Evolutionary conservation across 2,329 filamentous ascomycete species (phyloP), one percentile per base, ranked within the genome.

Genomic region (Ustulina deusta): DNA sequence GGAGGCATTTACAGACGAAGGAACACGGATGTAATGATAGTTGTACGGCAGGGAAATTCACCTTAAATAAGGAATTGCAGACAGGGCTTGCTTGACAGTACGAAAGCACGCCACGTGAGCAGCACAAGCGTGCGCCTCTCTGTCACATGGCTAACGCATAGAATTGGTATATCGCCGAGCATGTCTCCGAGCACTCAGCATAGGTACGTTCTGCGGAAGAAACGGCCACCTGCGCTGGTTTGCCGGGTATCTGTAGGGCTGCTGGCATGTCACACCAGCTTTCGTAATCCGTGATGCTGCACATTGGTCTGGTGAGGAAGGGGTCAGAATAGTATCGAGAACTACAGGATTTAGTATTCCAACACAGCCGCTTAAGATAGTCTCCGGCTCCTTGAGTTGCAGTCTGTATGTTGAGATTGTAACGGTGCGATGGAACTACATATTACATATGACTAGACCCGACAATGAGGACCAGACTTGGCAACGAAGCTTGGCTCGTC

Each of bases 401-500:
- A 17, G 51, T 13, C 40, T 34, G 34, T 49, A 42, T 40, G 59
- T 57, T 54, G 65, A 49, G 51, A 49, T 56, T 62, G 52, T 40
- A 29, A 51, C 42, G 56, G 42, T 63, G 57, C 48, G 61, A 52
- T 60, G 61, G 25, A 38, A 57, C 36, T 38, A n/a, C 54, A 22
- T 32, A 60, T n/a, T n/a, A n/a, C n/a, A n/a, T 15, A 58, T 56
- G 57, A 57, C 63, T 51, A 59, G 71, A 69, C 73, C 72, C 71
- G 65, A 63, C 61, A 42, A 71, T 69, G 70, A 70, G 72, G 73
- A 72, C 59, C 71, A 72, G 67, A 73, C 72, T 75, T 75, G 73
- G 73, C 71, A 73, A 72, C 69, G 69, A 65, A 73, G 73, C 73
- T 74, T 64, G 70, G 66, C 69, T 58, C 65, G 70, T 65, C 64